phyloP scores from a whole-genome alignment of 305 asterid genomes.

The Rubia balearica region DNA sequence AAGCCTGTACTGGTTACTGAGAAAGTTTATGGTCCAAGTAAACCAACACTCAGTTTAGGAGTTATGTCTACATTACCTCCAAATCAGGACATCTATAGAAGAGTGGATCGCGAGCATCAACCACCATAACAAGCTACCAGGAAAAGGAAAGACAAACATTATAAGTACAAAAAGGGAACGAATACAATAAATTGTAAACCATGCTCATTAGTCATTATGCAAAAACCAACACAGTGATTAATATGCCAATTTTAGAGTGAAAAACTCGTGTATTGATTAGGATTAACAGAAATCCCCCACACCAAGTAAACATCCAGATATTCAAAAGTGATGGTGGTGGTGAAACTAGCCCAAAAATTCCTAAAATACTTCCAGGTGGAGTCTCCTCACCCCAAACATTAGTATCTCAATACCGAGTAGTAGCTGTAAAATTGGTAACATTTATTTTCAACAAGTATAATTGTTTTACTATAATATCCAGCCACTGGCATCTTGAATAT shows the following conservation, averaged over 20 bases:
- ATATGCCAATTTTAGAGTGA: not conserved
- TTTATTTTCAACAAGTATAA: no score
- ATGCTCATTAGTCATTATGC: not conserved
- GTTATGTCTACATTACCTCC: slow-evolving; percentile 52
- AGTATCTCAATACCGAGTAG: not conserved
- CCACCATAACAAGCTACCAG: slow-evolving; percentile 87
- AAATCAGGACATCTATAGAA: slow-evolving; percentile 97
- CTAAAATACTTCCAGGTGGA: not conserved
- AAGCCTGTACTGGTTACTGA: not conserved
- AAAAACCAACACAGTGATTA: not conserved
- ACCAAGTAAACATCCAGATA: not conserved
- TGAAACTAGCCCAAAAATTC: not conserved
- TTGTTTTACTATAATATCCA: not conserved
- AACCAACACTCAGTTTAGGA: not conserved
- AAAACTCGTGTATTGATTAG: not conserved
- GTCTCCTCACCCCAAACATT: slow-evolving; percentile 4
- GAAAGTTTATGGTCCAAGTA: slow-evolving; percentile 1
- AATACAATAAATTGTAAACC: not conserved
- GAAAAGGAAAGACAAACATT: slow-evolving; percentile 18
- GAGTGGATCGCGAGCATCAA: slow-evolving; percentile 96
- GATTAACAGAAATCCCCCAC: not conserved
- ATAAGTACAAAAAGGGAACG: not conserved
- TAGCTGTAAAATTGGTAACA: not conserved
- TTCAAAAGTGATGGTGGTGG: not conserved
- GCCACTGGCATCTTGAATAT: not conserved